Base-by-base conservation (phyloP, 2,329 filamentous ascomycete genomes). In the Chlorencoelia australis region DNA sequence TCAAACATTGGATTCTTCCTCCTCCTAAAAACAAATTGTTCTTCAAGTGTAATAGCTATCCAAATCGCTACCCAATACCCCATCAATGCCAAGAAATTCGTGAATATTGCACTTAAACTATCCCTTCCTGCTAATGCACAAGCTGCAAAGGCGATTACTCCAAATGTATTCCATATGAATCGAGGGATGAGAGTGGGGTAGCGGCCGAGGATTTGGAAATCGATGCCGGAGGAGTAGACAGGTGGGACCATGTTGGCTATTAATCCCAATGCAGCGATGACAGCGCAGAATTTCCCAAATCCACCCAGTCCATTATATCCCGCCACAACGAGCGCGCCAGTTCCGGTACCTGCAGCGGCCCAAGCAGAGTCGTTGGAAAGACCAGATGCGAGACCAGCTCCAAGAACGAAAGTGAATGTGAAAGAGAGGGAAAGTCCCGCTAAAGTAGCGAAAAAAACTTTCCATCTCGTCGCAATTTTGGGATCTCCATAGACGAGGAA, bases 21-120 rank as follows among this genome's bases (percentile, higher is more conserved):
- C 3, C 63, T 59, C 2, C 74, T 65, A 54, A 82, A 82, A 32
- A 82, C 61, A 14, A 77, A 53, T 32, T 77, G 69, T 50, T 83
- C 79, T 49, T 74, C 66, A 2, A 76, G 55, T 2, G 72, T 61
- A 30, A 82, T 78, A 2, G 69, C 67, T 14, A 80, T 65, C 73
- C 75, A 79, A 29, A 80, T 72, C 10, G 67, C 67, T 11, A 79
- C 67, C 76, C 75, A 82, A 56, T 82, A 82, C 2, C 78, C 79
- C 72, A 82, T 82, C 15, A 82, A 59, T 0, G 75, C 74, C 4
- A 82, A 63, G 53, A 82, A 81, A 52, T 82, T 82, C 8, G 72
- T 74, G 52, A 82, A 80, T 40, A 82, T 79, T 17, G 66, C 66
- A 0, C 74, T 69, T 2, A 83, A 64, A 45, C 75, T 58, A 16